Percentiles rank a stretch among this genome's conserved stretches.
phyloP scores from a whole-genome alignment of 495 filamentous ascomycete genomes.

The Neurospora sp. region DNA sequence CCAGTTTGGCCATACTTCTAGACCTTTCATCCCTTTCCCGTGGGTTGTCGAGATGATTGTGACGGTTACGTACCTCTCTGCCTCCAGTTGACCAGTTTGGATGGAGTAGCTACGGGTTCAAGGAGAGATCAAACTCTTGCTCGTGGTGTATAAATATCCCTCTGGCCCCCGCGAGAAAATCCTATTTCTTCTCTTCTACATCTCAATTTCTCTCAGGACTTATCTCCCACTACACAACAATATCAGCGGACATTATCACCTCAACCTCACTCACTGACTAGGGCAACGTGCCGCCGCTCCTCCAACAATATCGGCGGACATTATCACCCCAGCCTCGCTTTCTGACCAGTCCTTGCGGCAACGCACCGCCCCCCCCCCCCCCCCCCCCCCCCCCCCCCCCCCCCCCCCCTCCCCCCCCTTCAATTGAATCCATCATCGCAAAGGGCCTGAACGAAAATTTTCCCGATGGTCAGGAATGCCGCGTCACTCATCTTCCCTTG shows the following conservation, averaged over 20 bases:
- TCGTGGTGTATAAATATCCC: background rate
- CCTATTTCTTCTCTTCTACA: background rate
- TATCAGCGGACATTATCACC: too few species aligned
- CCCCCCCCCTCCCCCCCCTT: too few species aligned
- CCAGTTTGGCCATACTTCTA: background rate
- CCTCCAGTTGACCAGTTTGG: too few species aligned
- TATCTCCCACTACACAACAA: background rate
- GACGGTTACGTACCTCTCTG: background rate
- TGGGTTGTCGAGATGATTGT: background rate
- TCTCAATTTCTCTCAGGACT: background rate
- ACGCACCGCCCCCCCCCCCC: too few species aligned
- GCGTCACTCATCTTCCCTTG: background rate
- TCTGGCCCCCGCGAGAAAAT: background rate
- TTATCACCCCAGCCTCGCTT: background rate
- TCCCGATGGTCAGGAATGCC: background rate
- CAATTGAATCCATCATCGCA: background rate
- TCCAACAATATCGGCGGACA: background rate
- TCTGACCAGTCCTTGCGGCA: too few species aligned
- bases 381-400: too few species aligned
- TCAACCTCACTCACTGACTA: too few species aligned
- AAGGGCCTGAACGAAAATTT: background rate
- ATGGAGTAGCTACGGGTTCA: too few species aligned
- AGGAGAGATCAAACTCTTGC: too few species aligned
- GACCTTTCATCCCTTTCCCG: background rate
- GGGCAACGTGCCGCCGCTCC: too few species aligned